Evolutionary conservation across 2,329 filamentous ascomycete genomes (phyloP).

Genomic region (Lomentospora prolificans): DNA sequence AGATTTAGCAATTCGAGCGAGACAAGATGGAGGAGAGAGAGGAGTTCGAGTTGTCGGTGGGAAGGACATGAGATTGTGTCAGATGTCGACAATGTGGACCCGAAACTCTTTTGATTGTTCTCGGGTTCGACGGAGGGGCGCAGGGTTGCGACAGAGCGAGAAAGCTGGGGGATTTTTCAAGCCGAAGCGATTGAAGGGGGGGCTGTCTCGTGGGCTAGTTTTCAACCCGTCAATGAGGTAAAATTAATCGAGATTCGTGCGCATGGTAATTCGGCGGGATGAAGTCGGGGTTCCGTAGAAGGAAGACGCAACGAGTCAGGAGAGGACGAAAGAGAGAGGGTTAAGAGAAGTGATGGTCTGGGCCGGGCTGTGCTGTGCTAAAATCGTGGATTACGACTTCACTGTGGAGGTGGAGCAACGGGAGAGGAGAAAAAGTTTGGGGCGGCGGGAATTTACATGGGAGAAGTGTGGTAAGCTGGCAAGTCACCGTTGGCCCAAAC

Average conservation of each 20-base stretch:
- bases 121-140: not conserved
- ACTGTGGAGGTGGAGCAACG: constrained; percentile 1
- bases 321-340: not conserved
- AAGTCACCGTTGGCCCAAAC: no score
- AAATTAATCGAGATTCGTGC: not conserved
- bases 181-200: not conserved
- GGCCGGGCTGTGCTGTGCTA: not conserved
- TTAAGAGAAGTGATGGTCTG: not conserved
- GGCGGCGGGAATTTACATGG: not conserved
- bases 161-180: not conserved
- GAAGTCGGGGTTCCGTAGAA: not conserved
- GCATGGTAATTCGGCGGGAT: not conserved
- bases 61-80: not conserved
- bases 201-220: not conserved
- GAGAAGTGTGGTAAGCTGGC: not conserved
- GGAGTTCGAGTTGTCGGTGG: not conserved
- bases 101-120: not conserved
- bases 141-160: not conserved
- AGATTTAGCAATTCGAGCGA: not conserved
- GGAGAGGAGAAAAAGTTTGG: not conserved
- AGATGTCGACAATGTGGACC: not conserved
- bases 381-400: not conserved
- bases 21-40: not conserved
- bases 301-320: not conserved
- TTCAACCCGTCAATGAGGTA: not conserved